Base-by-base conservation (phyloP, 1,284 basidiomycete species). In the Cryptococcus sp. region DNA sequence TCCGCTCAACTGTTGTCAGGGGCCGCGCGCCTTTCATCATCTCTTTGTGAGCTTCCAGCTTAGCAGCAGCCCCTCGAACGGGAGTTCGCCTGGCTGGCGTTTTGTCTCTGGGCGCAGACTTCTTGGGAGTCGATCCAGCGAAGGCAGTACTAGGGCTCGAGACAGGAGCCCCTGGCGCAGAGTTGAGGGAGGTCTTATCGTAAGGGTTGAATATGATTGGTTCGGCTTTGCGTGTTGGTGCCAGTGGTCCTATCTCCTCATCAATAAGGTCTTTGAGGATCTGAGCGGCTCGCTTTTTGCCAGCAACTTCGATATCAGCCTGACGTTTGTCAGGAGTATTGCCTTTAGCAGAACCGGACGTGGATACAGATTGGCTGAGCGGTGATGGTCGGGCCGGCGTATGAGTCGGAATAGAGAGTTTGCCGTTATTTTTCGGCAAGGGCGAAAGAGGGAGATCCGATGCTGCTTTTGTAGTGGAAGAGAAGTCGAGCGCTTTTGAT, bases 121-220 rank as follows among this genome's bases (percentile, higher is more conserved):
- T 67, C 13, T 64, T 58, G 2, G 67, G 68, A 25, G 66, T 63
- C 5, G 63, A 52, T n/a, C 45, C 59, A 38, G 57, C 52, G 22
- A 41, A 55, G 3, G 52, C 48, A 6, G 52, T 57, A 38, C 49
- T 57, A 1, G 62, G 54, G 17, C 48, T 37, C n/a, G 62, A 46
- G 11, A 44, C 22, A 5, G 55, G 52, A 1, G 55, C 56, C 7
- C 58, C 44, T 16, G 61, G 47, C 25, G 50, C 48, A 29, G 55
- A 46, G n/a, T 48, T 57, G 19, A 57, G 50, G 10, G 55, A 60
- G 2, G 50, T 53, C 11, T 57, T 49, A 46, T 77, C 71, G 55
- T 77, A 77, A 6, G 73, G 70, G 56, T 75, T 77, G 62, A 73
- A 64, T 25, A 73, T 64, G 17, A 74, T 60, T 29, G 63, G 61